Evolutionary conservation across 2,329 filamentous ascomycete species (phyloP), one percentile per base, ranked within the genome.

Genomic region (Diaporthe velutina): DNA sequence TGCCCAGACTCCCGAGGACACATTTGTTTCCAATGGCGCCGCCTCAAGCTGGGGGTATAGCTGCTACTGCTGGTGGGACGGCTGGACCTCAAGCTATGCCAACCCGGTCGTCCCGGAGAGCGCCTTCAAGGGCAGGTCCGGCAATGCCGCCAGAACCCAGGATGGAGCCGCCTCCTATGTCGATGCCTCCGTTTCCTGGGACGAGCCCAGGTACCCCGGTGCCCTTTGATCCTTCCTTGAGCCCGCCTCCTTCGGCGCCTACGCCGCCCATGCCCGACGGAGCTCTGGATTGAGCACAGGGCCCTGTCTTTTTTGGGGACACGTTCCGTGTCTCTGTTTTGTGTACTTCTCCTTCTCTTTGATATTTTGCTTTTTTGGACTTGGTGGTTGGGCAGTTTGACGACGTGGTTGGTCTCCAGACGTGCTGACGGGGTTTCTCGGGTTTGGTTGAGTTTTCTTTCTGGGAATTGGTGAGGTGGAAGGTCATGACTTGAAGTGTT

Each of bases 341-440:
- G n/a, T n/a, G n/a, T n/a, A n/a, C n/a, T n/a, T n/a, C n/a, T n/a
- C n/a, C n/a, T n/a, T n/a, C n/a, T 38, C 35, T 48, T 48, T 48
- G 42, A 2, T 8, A 48, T 48, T 10, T 48, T 10, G 1, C 22
- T 17, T 17, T 22, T 22, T 3, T 48, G 3, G 7, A 2, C 42
- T 2, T 48, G 3, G 42, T 19, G 10, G 2, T 17, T 19, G 17
- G 0, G 22, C 19, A 6, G 19, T 17, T 4, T 0, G 2, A 17
- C 17, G 17, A 17, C 17, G 17, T 17, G 15, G 15, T 17, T 15
- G 4, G 19, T 45, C 6, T 45, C 17, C 42, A 19, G 17, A 2
- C 6, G 6, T 45, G 17, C 5, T 38, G 35, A 38, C 35, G 10
- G 35, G 10, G 35, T 38, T 5, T 5, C 35, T 38, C n/a, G 42